A percentile compares a stretch with the other conserved stretches of the same genome.
Evolutionary conservation across 768 basidiomycete genomes (phyloP).

Genomic region (Agrocybe praecox): DNA sequence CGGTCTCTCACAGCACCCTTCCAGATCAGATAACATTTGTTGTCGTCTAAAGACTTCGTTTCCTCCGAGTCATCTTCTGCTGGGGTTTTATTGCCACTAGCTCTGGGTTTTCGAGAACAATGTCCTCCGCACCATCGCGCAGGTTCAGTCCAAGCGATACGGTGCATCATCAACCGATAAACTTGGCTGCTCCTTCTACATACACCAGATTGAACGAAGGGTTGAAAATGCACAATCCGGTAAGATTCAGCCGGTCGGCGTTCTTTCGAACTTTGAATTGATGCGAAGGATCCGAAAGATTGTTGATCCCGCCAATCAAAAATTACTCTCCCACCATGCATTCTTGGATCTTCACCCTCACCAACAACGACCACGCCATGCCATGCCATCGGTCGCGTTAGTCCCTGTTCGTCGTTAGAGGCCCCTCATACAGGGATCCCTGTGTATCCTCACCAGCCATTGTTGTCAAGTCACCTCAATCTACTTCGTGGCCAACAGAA

Average conservation of each 20-base stretch:
- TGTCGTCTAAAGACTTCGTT: conserved; percentile 71
- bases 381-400: too few species aligned
- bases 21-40: conserved; percentile 91
- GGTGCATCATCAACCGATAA: conserved; percentile 81
- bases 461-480: too few species aligned
- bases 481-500: too few species aligned
- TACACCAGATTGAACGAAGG: conserved; percentile 89
- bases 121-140: conserved; percentile 72
- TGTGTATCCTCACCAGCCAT: too few species aligned
- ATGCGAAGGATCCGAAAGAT: conserved; percentile 88
- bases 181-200: conserved; percentile 89
- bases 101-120: conserved; percentile 60
- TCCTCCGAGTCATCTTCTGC: neutral
- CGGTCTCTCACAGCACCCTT: conserved; percentile 87
- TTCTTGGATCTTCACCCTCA: too few species aligned
- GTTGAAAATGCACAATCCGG: conserved; percentile 91
- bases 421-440: too few species aligned
- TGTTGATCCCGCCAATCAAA: too few species aligned
- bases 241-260: conserved; percentile 86
- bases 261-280: conserved; percentile 97
- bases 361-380: too few species aligned
- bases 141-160: conserved; percentile 93
- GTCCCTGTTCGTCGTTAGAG: too few species aligned
- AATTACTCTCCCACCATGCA: too few species aligned
- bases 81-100: neutral